Percentiles rank a stretch among this genome's conserved stretches.
These are phyloP conservation scores for Hemileccinum rubropunctum DNA, from an alignment of 768 basidiomycete species.

Conservation along the genomic window DNA sequence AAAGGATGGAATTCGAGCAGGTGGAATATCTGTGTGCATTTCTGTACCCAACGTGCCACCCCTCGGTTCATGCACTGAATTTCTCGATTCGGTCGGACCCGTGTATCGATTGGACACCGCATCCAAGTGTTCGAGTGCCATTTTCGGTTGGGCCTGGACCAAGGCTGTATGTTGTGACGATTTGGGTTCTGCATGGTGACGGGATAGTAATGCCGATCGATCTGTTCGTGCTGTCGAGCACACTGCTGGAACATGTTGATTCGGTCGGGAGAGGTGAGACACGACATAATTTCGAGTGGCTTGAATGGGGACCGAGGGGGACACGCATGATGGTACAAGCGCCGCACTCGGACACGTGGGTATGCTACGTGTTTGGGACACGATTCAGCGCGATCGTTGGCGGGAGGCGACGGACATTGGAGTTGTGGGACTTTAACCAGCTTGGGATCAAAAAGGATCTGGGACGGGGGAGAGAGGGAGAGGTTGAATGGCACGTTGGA, in stretches of 20 bases:
- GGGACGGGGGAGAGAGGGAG: conserved; percentile 5
- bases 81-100: conserved; percentile 55
- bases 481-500: conserved; percentile 23
- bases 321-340: conserved; percentile 42
- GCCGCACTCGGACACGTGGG: conserved; percentile 47
- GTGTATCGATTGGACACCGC: conserved; percentile 43
- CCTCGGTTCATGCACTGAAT: conserved; percentile 26
- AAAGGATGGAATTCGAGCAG: conserved; percentile 29
- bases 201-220: conserved; percentile 33
- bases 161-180: conserved; percentile 46
- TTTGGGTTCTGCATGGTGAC: conserved; percentile 35
- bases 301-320: conserved; percentile 48
- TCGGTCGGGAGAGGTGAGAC: conserved; percentile 13
- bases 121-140: conserved; percentile 36
- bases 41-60: conserved; percentile 37
- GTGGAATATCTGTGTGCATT: conserved; percentile 39
- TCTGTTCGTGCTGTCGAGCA: conserved; percentile 42
- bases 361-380: conserved; percentile 55
- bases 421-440: conserved; percentile 54
- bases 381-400: conserved; percentile 36
- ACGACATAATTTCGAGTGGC: conserved; percentile 39
- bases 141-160: conserved; percentile 43
- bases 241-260: conserved; percentile 31
- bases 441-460: conserved; percentile 33
- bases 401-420: conserved; percentile 23